Percentiles rank a stretch among this genome's conserved stretches.
Conservation (phyloP, 2,329 filamentous ascomycete species). For the Lasiodiplodia hormozganensis region DNA sequence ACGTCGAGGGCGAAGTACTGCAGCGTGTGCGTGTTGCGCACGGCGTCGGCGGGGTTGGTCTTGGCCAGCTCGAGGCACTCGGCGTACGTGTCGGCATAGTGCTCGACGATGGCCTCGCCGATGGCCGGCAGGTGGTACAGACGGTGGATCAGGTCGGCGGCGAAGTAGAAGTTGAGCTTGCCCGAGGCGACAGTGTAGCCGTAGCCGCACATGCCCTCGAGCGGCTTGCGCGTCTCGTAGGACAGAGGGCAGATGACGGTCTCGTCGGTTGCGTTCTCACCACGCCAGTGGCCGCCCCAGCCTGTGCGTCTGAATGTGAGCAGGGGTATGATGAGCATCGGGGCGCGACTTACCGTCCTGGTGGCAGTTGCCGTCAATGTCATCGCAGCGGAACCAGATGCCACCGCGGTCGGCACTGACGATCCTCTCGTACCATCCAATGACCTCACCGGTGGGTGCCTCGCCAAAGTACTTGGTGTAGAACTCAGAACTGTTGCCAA, state of each 20-base stretch:
- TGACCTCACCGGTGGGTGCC: slow-evolving; percentile 61
- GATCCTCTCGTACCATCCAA: slow-evolving; percentile 69
- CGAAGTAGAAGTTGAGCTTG: slow-evolving; percentile 68
- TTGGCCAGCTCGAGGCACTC: slow-evolving; percentile 62
- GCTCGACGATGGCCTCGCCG: slow-evolving; percentile 66
- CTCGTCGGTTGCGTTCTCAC: slow-evolving; percentile 67
- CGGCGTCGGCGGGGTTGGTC: slow-evolving; percentile 57
- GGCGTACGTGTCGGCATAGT: slow-evolving; percentile 67
- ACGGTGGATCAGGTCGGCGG: slow-evolving; percentile 71
- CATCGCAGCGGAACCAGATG: slow-evolving; percentile 71
- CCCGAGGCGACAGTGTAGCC: slow-evolving; percentile 68
- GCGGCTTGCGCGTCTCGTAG: slow-evolving; percentile 63
- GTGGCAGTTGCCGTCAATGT: slow-evolving; percentile 69
- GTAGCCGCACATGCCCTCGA: slow-evolving; percentile 66
- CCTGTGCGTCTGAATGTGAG: slow-evolving; percentile 48
- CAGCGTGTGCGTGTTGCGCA: slow-evolving; percentile 66
- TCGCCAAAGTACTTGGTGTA: slow-evolving; percentile 73
- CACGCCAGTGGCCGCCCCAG: slow-evolving; percentile 74
- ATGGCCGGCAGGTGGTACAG: slow-evolving; percentile 68
- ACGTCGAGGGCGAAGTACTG: slow-evolving; percentile 74
- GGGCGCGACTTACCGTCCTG: slow-evolving; percentile 35
- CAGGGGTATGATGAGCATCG: neutral
- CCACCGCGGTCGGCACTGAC: slow-evolving; percentile 63
- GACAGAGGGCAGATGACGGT: slow-evolving; percentile 74
- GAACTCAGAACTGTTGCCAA: slow-evolving; percentile 64